phyloP scores from a whole-genome alignment of 805 yeast genomes.

The Helenozyma rhizophorensis region DNA sequence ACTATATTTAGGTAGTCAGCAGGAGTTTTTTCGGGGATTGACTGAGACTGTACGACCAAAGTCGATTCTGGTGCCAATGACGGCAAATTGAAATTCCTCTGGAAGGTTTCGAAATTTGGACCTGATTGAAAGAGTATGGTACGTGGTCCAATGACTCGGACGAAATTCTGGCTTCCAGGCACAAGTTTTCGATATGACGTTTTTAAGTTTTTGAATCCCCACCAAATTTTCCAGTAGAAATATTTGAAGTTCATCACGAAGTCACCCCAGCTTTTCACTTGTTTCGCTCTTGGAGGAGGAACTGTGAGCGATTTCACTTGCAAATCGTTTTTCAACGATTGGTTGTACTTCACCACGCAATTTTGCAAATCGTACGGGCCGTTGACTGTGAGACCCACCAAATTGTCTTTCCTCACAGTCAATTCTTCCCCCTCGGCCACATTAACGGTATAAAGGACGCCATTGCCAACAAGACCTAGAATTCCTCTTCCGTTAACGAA shows the following conservation, averaged over 20 bases:
- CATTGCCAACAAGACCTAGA: slow-evolving; percentile 50
- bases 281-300: slow-evolving; percentile 11
- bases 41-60: no score
- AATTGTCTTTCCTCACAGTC: slow-evolving; percentile 40
- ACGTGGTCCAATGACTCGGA: slow-evolving; percentile 54
- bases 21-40: slow-evolving; percentile 12
- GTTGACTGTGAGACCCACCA: slow-evolving; percentile 48
- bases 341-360: slow-evolving; percentile 25
- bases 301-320: slow-evolving; percentile 1
- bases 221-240: slow-evolving; percentile 10
- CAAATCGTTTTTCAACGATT: slow-evolving; percentile 6
- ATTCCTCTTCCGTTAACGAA: slow-evolving; percentile 56
- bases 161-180: slow-evolving; percentile 39
- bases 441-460: slow-evolving; percentile 47
- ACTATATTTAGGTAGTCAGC: slow-evolving; percentile 49
- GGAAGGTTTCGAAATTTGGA: slow-evolving; percentile 17
- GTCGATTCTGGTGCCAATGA: slow-evolving; percentile 9
- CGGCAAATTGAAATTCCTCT: slow-evolving; percentile 8
- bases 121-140: slow-evolving; percentile 46
- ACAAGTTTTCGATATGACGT: no score
- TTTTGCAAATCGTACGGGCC: slow-evolving; percentile 45
- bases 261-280: slow-evolving; percentile 7
- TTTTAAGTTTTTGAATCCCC: slow-evolving; percentile 4
- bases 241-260: slow-evolving; percentile 6
- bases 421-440: slow-evolving; percentile 45